Evolutionary conservation across 495 filamentous ascomycete genomes (phyloP), one percentile per base, ranked within the genome.

Genomic region (Podospora australis): DNA sequence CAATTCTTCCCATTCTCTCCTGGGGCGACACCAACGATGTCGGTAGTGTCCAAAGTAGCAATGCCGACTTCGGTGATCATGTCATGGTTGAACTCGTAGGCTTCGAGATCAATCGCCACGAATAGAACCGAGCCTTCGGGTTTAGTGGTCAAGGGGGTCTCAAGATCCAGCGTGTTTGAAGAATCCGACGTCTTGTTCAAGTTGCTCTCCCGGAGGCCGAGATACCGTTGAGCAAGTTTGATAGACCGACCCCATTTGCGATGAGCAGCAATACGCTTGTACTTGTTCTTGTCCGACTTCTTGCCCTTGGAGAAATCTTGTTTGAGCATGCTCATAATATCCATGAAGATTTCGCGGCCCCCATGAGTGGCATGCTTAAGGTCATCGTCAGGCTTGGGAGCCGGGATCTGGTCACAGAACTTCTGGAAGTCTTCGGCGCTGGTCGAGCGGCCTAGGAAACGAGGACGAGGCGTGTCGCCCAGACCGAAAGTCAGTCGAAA

Each of bases 11-110:
- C 84, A 26, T 65, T 58, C 9, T 71, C 52, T 9, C 86, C 84
- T 17, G 87, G 86, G 2, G 78, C 55, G 20, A 80, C 14, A 55
- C 53, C 25, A 77, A 66, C 48, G 7, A 68, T 56, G 19, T 85
- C 77, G 8, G 65, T 52, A 3, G 84, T 88, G 65, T 98, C 92
- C 17, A 98, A 78, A 8, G 77, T 80, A 7, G 88, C 82, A 39
- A 98, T 73, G 26, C 92, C 92, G 44, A 98, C 73, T 61, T 98
- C 92, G 3, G 89, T 95, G 50, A 96, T 69, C 2, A 74, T 57
- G 38, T 69, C 65, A 3, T 74, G 70, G 44, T 79, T 67, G 21
- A 62, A 59, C 65, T 97, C 91, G 52, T 81, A 91, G 6, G 81
- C 78, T 62, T 98, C 92, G 24, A 90, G 60, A 58, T 98, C 91